Evolutionary conservation across 176 grass and related monocot genomes (phyloP).

Genomic region (Chloris gayana): DNA sequence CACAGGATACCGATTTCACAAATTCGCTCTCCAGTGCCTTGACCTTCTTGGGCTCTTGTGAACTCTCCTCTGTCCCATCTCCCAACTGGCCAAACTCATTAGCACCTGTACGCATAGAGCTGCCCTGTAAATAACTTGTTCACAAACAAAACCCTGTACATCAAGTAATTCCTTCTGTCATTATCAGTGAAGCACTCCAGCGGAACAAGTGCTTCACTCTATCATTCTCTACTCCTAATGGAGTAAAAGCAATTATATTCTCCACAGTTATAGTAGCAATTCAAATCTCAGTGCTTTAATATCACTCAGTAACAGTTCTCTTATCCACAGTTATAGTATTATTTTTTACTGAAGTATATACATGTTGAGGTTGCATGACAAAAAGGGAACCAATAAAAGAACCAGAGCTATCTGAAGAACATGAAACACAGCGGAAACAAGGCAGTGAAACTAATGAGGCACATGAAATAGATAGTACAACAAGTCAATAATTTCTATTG

Average conservation of each 20-base stretch:
- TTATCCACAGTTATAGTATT: not conserved
- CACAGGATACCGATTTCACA: slow-evolving; percentile 95
- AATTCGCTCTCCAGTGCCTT: slow-evolving; percentile 70
- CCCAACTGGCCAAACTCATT: slow-evolving; percentile 98
- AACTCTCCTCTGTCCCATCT: slow-evolving; percentile 87
- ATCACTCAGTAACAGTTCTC: not conserved
- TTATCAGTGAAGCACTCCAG: slow-evolving; percentile 12
- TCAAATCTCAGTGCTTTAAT: slow-evolving; percentile 31
- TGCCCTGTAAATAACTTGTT: slow-evolving; percentile 16
- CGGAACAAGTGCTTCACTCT: slow-evolving; percentile 5
- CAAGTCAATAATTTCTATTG: not conserved
- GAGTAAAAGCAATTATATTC: not conserved
- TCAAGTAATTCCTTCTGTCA: slow-evolving; percentile 12
- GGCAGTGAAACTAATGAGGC: slow-evolving; percentile 16
- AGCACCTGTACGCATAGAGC: slow-evolving; percentile 60
- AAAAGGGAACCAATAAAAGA: not conserved
- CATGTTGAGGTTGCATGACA: not conserved
- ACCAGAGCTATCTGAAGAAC: not conserved
- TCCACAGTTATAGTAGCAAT: not conserved
- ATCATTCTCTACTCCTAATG: not conserved
- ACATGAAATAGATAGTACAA: not conserved
- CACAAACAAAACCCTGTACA: not conserved
- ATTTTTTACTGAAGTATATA: not conserved
- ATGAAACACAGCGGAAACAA: not conserved
- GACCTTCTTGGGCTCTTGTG: slow-evolving; percentile 74